Evolutionary conservation across 2,329 filamentous ascomycete species (phyloP), one percentile per base, ranked within the genome.

Genomic region (Magnaporthiopsis rhizophila): DNA sequence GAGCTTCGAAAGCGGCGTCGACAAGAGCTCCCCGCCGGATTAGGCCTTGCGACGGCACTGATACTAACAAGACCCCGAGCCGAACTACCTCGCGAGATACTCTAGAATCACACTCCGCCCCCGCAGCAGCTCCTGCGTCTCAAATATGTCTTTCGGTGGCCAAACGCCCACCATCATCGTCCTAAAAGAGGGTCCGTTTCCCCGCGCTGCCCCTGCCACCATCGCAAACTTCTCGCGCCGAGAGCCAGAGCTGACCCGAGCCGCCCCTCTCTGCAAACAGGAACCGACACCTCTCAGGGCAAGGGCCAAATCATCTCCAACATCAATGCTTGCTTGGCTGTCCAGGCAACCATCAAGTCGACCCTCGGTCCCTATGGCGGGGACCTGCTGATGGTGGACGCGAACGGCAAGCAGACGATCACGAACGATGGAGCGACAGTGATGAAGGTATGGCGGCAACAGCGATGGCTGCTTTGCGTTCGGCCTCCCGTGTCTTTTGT

Each of bases 361-460:
- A 99, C 95, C 26, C 84, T 99, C 50, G 95, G 95, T 57, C 95
- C 95, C 45, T 99, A 98, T 79, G 95, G 95, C 75, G 95, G 95
- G 73, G 95, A 99, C 80, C 81, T 98, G 75, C 84, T 99, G 76
- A 89, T 99, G 80, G 94, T 98, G 65, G 95, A 98, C 78, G 89
- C 88, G 77, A 97, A 97, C 83, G 95, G 95, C 77, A 89, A 81
- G 77, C 92, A 97, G 81, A 99, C 95, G 64, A 98, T 99, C 75
- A 99, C 95, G 72, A 99, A 99, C 79, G 95, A 99, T 81, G 95
- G 95, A 74, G 95, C 95, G 61, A 99, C 95, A 62, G 95, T 98
- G 67, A 99, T 99, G 95, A 98, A 97, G 88, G 91, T 92, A 76
- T 71, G 78, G 11, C 24, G 24, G 15, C 12, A 28, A 53, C 6